Percentiles rank a stretch among this genome's conserved stretches.
phyloP scores from a whole-genome alignment of 805 yeast genomes.

The Candida nitratophila region DNA sequence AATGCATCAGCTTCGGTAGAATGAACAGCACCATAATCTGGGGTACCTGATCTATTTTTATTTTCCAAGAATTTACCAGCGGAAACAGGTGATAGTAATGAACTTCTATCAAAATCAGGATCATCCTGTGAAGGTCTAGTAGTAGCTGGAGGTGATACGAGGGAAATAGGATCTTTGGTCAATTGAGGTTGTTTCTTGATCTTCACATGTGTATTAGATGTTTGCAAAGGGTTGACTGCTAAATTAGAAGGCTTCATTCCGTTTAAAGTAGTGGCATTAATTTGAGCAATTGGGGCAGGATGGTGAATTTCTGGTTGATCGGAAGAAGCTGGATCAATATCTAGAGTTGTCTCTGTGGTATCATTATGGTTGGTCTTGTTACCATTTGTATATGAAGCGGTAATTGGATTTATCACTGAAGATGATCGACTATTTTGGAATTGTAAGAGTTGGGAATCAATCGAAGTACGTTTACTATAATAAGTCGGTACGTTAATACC shows the following conservation, averaged over 20 bases:
- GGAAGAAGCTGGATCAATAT: background rate
- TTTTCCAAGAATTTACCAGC: background rate
- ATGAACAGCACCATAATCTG: conserved; percentile 28
- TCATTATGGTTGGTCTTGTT: too few species aligned
- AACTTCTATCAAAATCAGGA: too few species aligned
- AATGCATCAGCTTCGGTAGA: conserved; percentile 38
- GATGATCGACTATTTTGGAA: background rate
- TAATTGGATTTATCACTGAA: background rate
- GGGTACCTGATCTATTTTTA: background rate
- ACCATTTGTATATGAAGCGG: too few species aligned
- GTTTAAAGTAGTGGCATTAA: conserved; percentile 20
- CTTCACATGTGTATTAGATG: conserved; percentile 57
- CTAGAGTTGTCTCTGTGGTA: too few species aligned
- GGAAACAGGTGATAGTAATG: background rate
- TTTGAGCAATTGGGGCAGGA: conserved; percentile 1
- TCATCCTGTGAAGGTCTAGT: background rate
- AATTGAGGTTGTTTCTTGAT: conserved; percentile 52
- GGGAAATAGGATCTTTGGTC: background rate
- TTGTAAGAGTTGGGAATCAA: conserved; percentile 5
- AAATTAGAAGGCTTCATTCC: conserved; percentile 51
- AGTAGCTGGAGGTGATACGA: background rate
- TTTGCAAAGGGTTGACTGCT: conserved; percentile 64
- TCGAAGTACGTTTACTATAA: conserved; percentile 10
- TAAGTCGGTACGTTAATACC: conserved; percentile 7
- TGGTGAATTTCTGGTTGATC: background rate